These are phyloP conservation scores for Tulasnella calospora DNA, from an alignment of 768 basidiomycete genomes.

Conservation along the genomic window DNA sequence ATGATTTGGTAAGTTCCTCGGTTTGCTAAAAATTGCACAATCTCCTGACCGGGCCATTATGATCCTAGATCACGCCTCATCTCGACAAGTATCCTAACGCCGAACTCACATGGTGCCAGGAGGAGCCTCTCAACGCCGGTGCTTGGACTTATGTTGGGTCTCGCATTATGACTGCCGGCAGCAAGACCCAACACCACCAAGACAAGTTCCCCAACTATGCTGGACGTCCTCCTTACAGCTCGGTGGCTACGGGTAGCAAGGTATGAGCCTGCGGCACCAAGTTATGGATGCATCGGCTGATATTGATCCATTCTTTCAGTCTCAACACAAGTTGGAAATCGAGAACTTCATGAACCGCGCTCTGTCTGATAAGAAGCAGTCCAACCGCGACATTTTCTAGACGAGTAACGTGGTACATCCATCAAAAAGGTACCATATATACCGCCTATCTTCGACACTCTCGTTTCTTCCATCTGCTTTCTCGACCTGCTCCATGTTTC, in stretches of 20 bases:
- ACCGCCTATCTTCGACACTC: background rate
- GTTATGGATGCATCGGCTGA: background rate
- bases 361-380: constrained; percentile 31
- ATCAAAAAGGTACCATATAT: background rate
- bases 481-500: background rate
- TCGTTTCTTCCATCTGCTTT: background rate
- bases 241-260: constrained; percentile 90
- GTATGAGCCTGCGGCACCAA: constrained; percentile 37
- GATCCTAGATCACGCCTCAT: constrained; percentile 73
- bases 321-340: constrained; percentile 87
- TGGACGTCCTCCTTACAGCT: constrained; percentile 86
- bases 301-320: constrained; percentile 38
- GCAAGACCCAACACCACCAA: constrained; percentile 83
- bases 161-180: constrained; percentile 87
- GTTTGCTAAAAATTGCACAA: background rate
- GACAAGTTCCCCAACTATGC: constrained; percentile 89
- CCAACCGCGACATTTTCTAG: constrained; percentile 20
- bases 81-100: constrained; percentile 97
- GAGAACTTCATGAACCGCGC: constrained; percentile 55
- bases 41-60: constrained; percentile 23
- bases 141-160: constrained; percentile 96
- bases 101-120: constrained; percentile 89
- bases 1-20: constrained; percentile 65
- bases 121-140: constrained; percentile 96
- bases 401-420: background rate